These are phyloP conservation scores for Cryptococcus deneoformans DNA, from an alignment of 1,284 basidiomycete genomes.

Conservation along the genomic window DNA sequence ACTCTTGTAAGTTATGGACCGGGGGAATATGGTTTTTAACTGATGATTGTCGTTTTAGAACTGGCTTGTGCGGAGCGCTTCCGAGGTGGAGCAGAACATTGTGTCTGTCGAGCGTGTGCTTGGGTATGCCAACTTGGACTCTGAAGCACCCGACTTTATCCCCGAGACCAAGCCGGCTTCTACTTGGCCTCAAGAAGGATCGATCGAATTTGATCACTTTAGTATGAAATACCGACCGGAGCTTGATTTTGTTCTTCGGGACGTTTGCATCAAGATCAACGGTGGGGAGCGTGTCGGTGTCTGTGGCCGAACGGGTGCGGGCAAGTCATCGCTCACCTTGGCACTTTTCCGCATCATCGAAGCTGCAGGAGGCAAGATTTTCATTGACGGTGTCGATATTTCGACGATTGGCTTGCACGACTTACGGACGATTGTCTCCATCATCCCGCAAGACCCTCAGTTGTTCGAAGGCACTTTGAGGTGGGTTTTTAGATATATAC, in stretches of 20 bases:
- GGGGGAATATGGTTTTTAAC: too few relatives aligned
- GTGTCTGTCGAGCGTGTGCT: slow-evolving; percentile 73
- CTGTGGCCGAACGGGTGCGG: slow-evolving; percentile 87
- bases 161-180: slow-evolving; percentile 60
- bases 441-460: slow-evolving; percentile 82
- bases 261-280: slow-evolving; percentile 62
- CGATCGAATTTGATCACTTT: slow-evolving; percentile 73
- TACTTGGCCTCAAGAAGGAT: slow-evolving; percentile 73
- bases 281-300: slow-evolving; percentile 80
- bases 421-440: slow-evolving; percentile 63
- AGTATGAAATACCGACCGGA: slow-evolving; percentile 79
- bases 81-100: slow-evolving; percentile 92
- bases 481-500: slow-evolving; percentile 55
- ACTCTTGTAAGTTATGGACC: slow-evolving; percentile 47
- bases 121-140: slow-evolving; percentile 65
- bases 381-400: slow-evolving; percentile 81
- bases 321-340: slow-evolving; percentile 74
- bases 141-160: slow-evolving; percentile 74
- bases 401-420: slow-evolving; percentile 78
- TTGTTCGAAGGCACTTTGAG: slow-evolving; percentile 82
- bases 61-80: slow-evolving; percentile 85
- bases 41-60: slow-evolving; percentile 52
- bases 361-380: slow-evolving; percentile 70
- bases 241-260: slow-evolving; percentile 71
- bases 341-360: slow-evolving; percentile 66